phyloP scores from a whole-genome alignment of 148 eudicot genomes.

The Vaccinium macrocarpon region DNA sequence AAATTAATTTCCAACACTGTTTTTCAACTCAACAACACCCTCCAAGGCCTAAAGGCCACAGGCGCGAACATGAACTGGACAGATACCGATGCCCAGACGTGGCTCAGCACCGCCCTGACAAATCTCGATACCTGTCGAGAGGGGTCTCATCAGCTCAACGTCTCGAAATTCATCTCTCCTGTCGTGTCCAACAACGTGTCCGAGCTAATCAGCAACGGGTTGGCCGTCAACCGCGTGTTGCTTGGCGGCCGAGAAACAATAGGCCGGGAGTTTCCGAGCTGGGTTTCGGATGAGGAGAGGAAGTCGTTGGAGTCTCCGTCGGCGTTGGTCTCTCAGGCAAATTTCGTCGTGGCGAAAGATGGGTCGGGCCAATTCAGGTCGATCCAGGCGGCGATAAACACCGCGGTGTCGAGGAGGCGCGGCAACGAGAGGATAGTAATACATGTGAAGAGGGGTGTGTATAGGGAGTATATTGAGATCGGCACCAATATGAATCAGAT shows the following conservation, averaged over 20 bases:
- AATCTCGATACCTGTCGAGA: constrained; percentile 29
- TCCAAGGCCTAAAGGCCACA: constrained; percentile 5
- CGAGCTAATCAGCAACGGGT: constrained; percentile 46
- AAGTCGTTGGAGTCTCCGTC: constrained; percentile 24
- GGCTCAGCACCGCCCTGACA: constrained; percentile 34
- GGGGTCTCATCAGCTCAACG: constrained; percentile 33
- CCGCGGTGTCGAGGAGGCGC: constrained; percentile 22
- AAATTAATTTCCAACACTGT: constrained; percentile 51
- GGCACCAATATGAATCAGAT: constrained; percentile 15
- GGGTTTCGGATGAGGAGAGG: constrained; percentile 31
- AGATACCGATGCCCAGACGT: constrained; percentile 15
- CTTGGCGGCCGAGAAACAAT: background rate
- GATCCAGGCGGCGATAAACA: constrained; percentile 38
- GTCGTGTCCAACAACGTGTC: constrained; percentile 38
- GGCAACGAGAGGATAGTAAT: constrained; percentile 33
- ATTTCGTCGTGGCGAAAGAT: constrained; percentile 33
- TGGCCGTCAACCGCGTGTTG: constrained; percentile 34
- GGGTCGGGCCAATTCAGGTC: constrained; percentile 37
- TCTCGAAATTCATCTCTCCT: constrained; percentile 26
- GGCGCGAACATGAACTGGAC: background rate
- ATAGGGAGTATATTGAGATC: constrained; percentile 32
- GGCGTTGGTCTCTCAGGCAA: constrained; percentile 21
- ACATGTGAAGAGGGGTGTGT: constrained; percentile 39
- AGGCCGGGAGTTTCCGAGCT: constrained; percentile 28
- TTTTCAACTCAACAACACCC: constrained; percentile 33